Base-by-base conservation (phyloP, 2,329 filamentous ascomycete species). In the Ophiostoma sp. region DNA sequence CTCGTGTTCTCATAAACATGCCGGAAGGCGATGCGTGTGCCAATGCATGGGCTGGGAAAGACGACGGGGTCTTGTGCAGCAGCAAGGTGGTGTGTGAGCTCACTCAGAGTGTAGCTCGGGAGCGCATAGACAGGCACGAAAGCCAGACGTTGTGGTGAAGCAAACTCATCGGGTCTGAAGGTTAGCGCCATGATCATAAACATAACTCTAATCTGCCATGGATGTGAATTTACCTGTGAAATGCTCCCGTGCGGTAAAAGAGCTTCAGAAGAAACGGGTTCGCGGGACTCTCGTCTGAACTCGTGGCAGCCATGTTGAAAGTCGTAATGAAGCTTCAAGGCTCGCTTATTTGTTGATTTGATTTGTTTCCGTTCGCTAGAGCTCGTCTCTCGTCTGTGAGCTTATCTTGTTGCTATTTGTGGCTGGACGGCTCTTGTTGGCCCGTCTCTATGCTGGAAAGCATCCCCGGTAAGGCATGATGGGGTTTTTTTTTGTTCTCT, bases 101-200 rank as follows among this genome's bases (percentile, higher is more conserved):
- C 94, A 76, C 88, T 86, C 31, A 98, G 87, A 2, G 92, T 94
- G 83, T 93, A 95, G 78, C 89, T 90, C 73, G 90, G 87, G 92
- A 94, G 97, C 73, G 94, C 95, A 85, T 98, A 95, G 78, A 98
- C 91, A 75, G 93, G 88, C 33, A 97, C 85, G 80, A 92, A 88
- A 8, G 91, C 84, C 69, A 91, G 89, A 28, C 93, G 86, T 70
- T 87, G 82, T 73, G 84, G 77, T 25, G 89, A 79, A 77, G 88
- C 81, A 80, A 96, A 94, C 77, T 95, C 92, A 74, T 92, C 89
- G 45, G 90, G 87, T 76, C 91, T 93, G 77, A n/a, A 48, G 15
- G 15, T 48, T 42, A 72, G 42, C 15, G 4, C 4, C 1, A 17
- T 12, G 42, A 19, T 8, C 33, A 36, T 15, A 19, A 19, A 19